A percentile compares a stretch with the other conserved stretches of the same genome.
phyloP scores from a whole-genome alignment of 208 protist species.

The Crithidia bombi region DNA sequence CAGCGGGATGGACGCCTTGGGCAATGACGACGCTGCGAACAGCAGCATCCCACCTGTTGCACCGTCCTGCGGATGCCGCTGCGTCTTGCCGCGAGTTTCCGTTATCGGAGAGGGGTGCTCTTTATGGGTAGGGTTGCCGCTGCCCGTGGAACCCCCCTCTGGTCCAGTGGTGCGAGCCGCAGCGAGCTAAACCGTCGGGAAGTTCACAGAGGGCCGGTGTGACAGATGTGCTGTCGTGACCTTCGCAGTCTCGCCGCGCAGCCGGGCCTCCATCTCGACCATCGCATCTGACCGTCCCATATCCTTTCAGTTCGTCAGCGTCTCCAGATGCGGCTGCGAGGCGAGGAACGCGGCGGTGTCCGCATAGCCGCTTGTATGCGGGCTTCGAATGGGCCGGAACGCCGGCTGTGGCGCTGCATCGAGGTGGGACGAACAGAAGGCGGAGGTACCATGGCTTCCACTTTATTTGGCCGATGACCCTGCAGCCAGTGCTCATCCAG shows the following conservation, averaged over 20 bases:
- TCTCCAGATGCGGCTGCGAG: slow-evolving; percentile 25
- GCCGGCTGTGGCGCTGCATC: too few species aligned
- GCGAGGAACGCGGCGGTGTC: neutral
- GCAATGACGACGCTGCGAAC: too few species aligned
- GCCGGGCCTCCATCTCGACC: slow-evolving; percentile 11
- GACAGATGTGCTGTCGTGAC: neutral
- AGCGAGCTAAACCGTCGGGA: neutral
- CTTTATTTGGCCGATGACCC: slow-evolving; percentile 20
- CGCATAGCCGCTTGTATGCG: too few species aligned
- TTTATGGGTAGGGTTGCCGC: too few species aligned
- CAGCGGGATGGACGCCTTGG: neutral
- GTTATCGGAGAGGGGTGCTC: too few species aligned
- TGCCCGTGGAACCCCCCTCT: neutral
- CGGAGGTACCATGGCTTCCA: too few species aligned
- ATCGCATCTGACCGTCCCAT: slow-evolving; percentile 17
- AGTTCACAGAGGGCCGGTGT: slow-evolving; percentile 1
- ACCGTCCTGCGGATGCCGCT: neutral
- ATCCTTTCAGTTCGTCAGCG: slow-evolving; percentile 28
- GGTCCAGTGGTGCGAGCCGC: neutral
- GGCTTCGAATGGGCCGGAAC: slow-evolving; percentile 7
- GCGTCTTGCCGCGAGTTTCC: too few species aligned
- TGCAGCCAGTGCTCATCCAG: slow-evolving; percentile 34
- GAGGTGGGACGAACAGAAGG: too few species aligned
- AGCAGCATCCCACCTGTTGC: neutral
- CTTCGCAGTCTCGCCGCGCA: slow-evolving; percentile 8